Conservation (phyloP, 1,139 yeast genomes). For the Eremothecium sinecaudum region DNA sequence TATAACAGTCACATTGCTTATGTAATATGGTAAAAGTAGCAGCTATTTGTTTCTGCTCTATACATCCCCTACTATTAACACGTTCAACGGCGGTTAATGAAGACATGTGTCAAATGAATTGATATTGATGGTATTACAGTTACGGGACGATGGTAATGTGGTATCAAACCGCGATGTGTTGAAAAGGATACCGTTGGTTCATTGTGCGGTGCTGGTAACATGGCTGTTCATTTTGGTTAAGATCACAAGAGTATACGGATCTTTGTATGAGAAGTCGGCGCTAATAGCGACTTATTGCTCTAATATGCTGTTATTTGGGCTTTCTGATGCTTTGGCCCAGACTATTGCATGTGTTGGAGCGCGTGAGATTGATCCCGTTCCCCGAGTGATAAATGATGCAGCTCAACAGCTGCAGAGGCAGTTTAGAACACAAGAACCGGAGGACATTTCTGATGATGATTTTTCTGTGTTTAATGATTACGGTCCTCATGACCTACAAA, state of each 20-base stretch:
- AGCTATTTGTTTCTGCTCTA: too few species aligned
- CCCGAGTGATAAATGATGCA: constrained; percentile 28
- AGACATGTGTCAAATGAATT: too few species aligned
- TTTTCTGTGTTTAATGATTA: constrained; percentile 25
- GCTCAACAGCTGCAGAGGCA: constrained; percentile 21
- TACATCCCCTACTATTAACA: too few species aligned
- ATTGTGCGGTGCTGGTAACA: constrained; percentile 42
- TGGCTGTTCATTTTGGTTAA: constrained; percentile 43
- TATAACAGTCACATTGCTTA: too few species aligned
- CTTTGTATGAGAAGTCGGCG: constrained; percentile 57
- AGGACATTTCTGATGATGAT: constrained; percentile 17
- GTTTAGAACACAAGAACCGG: constrained; percentile 9
- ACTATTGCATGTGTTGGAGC: constrained; percentile 20
- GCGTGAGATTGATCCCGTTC: constrained; percentile 26
- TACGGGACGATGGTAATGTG: too few species aligned
- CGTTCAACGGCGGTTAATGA: too few species aligned
- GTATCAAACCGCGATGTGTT: too few species aligned
- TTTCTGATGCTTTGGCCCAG: constrained; percentile 87
- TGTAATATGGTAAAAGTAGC: too few species aligned
- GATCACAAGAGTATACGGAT: constrained; percentile 49
- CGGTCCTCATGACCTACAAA: constrained; percentile 12
- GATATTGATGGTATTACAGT: too few species aligned
- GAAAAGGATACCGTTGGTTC: constrained; percentile 27
- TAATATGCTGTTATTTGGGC: constrained; percentile 71
- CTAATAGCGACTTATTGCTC: constrained; percentile 74